Base-by-base conservation (phyloP, 176 grass and related monocot genomes). In the Oropetium thomaeum region DNA sequence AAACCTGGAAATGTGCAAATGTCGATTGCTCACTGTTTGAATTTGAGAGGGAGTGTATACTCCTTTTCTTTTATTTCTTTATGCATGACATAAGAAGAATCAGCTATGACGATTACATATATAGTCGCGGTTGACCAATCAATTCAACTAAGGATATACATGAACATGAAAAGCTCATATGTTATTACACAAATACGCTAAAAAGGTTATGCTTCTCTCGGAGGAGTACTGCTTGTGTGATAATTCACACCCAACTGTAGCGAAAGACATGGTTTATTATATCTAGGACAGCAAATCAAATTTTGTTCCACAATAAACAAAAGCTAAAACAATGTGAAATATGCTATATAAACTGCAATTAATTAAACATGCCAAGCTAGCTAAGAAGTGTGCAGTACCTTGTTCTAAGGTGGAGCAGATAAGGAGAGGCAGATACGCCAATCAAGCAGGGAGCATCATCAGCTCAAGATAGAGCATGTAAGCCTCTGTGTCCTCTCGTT, bases 321-420 rank as follows among this genome's bases (percentile, higher is more conserved):
- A 63, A 71, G 52, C 41, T 14, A 13, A 34, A 6, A 27, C 62
- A 22, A 34, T n/a, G n/a, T n/a, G 7, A 9, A 63, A 33, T 34
- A 69, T 69, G 62, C 34, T 26, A 8, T 8, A 44, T 58, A 66
- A 71, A 51, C 39, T 26, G 61, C 47, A 60, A 17, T 12, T 12
- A 43, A 44, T 29, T 5, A 10, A 57, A 73, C 11, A 74, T 58
- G 67, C 5, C 2, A 7, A 79, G 16, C 2, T 69, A 20, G 13
- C 12, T 48, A 61, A 20, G 34, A 37, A 76, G 55, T 71, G 30
- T 27, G 31, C 15, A 65, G 27, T 76, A 86, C 84, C 84, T 86
- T 81, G 23, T 26, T 75, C 1, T 40, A 49, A 66, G 69, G 62
- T 75, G 70, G 52, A 74, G 10, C 42, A 39, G 32, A 20, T 32